Base-by-base conservation (phyloP, 345 rosid genomes). In the Pistacia integerrima region DNA sequence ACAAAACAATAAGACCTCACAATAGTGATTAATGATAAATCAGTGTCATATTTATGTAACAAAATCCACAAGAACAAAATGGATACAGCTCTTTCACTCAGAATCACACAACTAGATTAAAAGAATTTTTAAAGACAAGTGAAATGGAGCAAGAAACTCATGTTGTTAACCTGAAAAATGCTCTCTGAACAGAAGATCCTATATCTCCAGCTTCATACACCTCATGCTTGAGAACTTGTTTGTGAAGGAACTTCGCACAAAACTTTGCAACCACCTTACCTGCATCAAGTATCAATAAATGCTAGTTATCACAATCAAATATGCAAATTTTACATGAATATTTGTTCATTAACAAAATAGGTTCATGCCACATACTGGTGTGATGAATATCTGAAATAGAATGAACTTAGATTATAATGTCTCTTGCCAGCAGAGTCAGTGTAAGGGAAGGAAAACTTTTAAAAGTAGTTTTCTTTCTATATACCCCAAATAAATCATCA, bases 201-300 rank as follows among this genome's bases (percentile, higher is more conserved):
- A 90, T 80, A 67, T 92, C 98, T 73, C 97, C 98, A 77, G 90
- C 87, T 18, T 85, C 76, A 80, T 88, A 94, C 41, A 90, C 90
- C 55, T 91, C 97, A 72, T 81, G 70, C 85, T 83, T 89, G 52
- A 87, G 87, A 77, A 94, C 93, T 83, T 94, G 97, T 78, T 81
- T 94, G 75, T 94, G 98, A 76, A 94, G 90, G 89, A 49, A 91
- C 88, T 94, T 94, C 73, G 97, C 94, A 74, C 97, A 94, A 80
- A 94, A 94, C 81, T 94, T 94, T 49, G 98, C 92, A 76, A 94
- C 98, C 67, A 92, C 97, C 85, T 91, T 94, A 66, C 98, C 98
- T 94, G 87, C 52, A 83, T 75, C 65, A 41, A 75, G 61, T 55
- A 33, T 58, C 9, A 62, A 30, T 20, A 58, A 59, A 54, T 14